A percentile compares a stretch with the other conserved stretches of the same genome.
These are phyloP conservation scores for Mucor racemosus DNA, from an alignment of 371 early-diverging fungal species.

Conservation along the genomic window DNA sequence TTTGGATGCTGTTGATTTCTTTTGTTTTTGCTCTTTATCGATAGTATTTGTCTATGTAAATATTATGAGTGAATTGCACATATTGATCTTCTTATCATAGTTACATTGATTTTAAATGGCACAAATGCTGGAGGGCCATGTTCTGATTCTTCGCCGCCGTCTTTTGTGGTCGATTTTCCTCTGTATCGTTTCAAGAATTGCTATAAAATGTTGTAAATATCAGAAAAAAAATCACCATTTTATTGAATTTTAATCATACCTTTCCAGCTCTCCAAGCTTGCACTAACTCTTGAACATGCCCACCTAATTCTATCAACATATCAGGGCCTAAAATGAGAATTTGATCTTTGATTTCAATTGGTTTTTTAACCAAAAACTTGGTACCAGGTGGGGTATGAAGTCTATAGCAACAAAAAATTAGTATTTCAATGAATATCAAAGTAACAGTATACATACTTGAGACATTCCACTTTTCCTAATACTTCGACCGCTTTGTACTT, in stretches of 20 bases:
- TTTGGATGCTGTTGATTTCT: background rate
- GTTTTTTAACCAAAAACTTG: constrained; percentile 40
- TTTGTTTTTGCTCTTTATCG: constrained; percentile 25
- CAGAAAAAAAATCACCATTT: background rate
- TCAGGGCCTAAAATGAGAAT: constrained; percentile 40
- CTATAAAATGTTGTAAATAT: constrained; percentile 8
- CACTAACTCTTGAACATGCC: constrained; percentile 48
- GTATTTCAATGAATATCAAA: background rate
- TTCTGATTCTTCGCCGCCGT: constrained; percentile 18
- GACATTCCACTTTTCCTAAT: constrained; percentile 37
- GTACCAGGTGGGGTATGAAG: constrained; percentile 52
- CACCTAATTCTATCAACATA: constrained; percentile 42
- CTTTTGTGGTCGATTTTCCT: constrained; percentile 16
- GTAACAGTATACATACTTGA: constrained; percentile 22
- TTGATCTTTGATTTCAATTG: constrained; percentile 40
- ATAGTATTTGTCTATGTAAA: background rate
- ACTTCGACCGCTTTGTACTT: constrained; percentile 43
- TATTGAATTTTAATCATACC: constrained; percentile 19
- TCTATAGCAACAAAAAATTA: constrained; percentile 16
- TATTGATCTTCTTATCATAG: background rate
- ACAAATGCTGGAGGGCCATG: constrained; percentile 50
- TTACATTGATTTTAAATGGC: constrained; percentile 46
- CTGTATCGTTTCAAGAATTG: constrained; percentile 43
- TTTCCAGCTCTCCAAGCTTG: constrained; percentile 55
- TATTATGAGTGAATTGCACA: background rate